A percentile compares a stretch with the other conserved stretches of the same genome.
Evolutionary conservation across 768 basidiomycete genomes (phyloP).

Genomic region (Cystobasidium ongulense): DNA sequence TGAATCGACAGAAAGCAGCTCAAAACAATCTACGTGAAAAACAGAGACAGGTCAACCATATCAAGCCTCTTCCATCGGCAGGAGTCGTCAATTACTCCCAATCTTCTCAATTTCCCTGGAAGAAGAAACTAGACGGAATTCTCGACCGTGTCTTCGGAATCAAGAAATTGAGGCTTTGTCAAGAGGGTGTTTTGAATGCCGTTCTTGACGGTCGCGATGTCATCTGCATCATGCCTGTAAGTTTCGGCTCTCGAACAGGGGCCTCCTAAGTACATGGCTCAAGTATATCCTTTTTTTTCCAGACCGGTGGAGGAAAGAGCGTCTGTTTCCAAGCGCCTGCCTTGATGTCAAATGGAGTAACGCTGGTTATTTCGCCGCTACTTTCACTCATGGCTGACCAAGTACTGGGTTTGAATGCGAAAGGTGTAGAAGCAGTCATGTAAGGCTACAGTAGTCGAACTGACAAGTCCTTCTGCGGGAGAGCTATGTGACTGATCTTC

Average conservation of each 20-base stretch:
- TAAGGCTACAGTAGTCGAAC: conserved; percentile 56
- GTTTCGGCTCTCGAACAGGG: background rate
- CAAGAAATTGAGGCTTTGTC: conserved; percentile 26
- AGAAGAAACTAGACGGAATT: background rate
- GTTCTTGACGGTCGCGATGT: conserved; percentile 25
- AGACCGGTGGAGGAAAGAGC: conserved; percentile 31
- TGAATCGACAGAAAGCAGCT: background rate
- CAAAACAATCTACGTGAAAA: background rate
- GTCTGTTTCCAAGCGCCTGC: conserved; percentile 27
- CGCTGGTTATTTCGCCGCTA: conserved; percentile 28
- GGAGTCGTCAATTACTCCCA: conserved; percentile 11
- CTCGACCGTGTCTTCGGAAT: conserved; percentile 26
- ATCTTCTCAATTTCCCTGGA: conserved; percentile 5
- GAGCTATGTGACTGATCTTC: conserved; percentile 43
- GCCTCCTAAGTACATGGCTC: background rate
- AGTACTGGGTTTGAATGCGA: conserved; percentile 14
- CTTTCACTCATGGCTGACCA: conserved; percentile 27
- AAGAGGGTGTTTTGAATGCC: conserved; percentile 28
- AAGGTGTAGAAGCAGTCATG: conserved; percentile 45
- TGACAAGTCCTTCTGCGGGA: conserved; percentile 54
- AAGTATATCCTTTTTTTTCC: conserved; percentile 41
- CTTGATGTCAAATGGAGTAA: conserved; percentile 8
- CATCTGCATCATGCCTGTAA: conserved; percentile 27
- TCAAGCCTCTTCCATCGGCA: background rate
- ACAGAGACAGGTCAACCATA: background rate